Percentiles rank a stretch among this genome's conserved stretches.
Evolutionary conservation across 2,329 filamentous ascomycete species (phyloP).

Genomic region (Lachnellula arida): DNA sequence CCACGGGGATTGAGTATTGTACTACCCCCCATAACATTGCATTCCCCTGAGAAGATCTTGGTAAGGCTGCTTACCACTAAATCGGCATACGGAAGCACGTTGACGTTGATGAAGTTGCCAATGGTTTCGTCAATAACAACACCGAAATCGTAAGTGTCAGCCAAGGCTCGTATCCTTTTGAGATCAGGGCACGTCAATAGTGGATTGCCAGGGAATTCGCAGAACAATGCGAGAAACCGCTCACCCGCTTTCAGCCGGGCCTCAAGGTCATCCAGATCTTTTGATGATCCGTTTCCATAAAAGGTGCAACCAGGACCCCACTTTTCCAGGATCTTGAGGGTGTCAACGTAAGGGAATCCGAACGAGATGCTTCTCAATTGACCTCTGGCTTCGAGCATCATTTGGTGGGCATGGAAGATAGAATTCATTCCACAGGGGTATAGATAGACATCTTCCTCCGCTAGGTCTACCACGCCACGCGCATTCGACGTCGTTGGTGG

Average conservation of each 20-base stretch:
- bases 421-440: slow-evolving; percentile 91
- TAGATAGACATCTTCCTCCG: slow-evolving; percentile 83
- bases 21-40: slow-evolving; percentile 95
- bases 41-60: slow-evolving; percentile 95
- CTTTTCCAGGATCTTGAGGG: slow-evolving; percentile 89
- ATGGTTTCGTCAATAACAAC: slow-evolving; percentile 95
- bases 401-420: slow-evolving; percentile 83
- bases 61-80: slow-evolving; percentile 92
- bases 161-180: slow-evolving; percentile 70
- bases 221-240: slow-evolving; percentile 77
- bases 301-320: slow-evolving; percentile 87
- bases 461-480: slow-evolving; percentile 59
- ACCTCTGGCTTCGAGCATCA: slow-evolving; percentile 60
- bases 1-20: slow-evolving; percentile 59
- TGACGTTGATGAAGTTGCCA: slow-evolving; percentile 92
- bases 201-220: slow-evolving; percentile 93
- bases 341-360: slow-evolving; percentile 98
- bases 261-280: slow-evolving; percentile 83
- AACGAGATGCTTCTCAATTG: slow-evolving; percentile 76
- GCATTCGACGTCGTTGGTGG: slow-evolving; percentile 45
- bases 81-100: slow-evolving; percentile 85
- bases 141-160: slow-evolving; percentile 79
- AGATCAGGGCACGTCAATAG: slow-evolving; percentile 82
- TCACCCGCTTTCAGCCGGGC: slow-evolving; percentile 65
- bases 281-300: slow-evolving; percentile 73